Evolutionary conservation across 441 rosid species (phyloP).

Genomic region (Populus hybrid): DNA sequence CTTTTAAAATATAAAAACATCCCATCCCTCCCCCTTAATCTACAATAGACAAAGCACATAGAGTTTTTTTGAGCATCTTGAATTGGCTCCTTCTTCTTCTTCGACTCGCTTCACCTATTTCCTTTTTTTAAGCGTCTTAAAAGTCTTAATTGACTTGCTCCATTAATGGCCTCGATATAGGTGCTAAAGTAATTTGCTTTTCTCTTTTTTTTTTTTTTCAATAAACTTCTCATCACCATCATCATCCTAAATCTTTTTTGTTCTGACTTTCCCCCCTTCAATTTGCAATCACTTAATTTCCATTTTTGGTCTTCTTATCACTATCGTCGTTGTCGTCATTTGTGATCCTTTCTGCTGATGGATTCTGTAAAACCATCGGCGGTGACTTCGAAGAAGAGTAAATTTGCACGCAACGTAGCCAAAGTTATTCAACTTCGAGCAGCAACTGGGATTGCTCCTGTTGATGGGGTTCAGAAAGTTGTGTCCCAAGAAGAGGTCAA

Average conservation of each 20-base stretch:
- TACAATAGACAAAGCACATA: neutral
- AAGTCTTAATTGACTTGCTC: neutral
- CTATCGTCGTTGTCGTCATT: conserved; percentile 14
- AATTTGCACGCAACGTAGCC: conserved; percentile 53
- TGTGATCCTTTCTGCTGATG: conserved; percentile 46
- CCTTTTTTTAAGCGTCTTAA: conserved; percentile 7
- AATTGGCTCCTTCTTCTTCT: neutral
- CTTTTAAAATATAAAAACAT: too few relatives aligned
- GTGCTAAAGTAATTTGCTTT: conserved; percentile 44
- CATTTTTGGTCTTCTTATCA: neutral
- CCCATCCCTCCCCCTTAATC: neutral
- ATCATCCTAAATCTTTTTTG: conserved; percentile 2
- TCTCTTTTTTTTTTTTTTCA: conserved; percentile 7
- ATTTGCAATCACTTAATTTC: conserved; percentile 9
- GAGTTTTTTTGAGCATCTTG: conserved; percentile 13
- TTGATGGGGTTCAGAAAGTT: conserved; percentile 42
- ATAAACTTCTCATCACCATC: conserved; percentile 24
- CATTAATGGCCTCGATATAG: conserved; percentile 27
- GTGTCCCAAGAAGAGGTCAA: conserved; percentile 34
- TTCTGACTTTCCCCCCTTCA: neutral
- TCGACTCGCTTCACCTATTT: conserved; percentile 6
- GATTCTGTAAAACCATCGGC: conserved; percentile 56
- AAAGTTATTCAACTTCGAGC: conserved; percentile 58
- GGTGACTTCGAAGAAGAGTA: conserved; percentile 53
- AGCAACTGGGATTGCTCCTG: conserved; percentile 57